Percentiles rank a stretch among this genome's conserved stretches.
Evolutionary conservation across 768 basidiomycete genomes (phyloP).

Genomic region (Termitomyces sp.): DNA sequence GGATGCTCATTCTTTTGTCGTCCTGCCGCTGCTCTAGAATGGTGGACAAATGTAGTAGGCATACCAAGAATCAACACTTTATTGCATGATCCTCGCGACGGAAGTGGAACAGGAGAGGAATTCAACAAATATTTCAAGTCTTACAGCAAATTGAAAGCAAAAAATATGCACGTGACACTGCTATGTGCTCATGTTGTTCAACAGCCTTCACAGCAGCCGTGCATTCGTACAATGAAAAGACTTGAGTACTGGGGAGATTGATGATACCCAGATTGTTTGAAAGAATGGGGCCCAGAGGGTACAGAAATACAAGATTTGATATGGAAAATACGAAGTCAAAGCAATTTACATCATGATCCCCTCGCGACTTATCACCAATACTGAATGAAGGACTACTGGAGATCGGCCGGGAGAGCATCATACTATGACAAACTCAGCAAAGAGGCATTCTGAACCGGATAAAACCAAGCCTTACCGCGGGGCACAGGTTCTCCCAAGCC

Average conservation of each 20-base stretch:
- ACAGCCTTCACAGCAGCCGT: background rate
- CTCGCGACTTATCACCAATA: background rate
- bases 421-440: background rate
- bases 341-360: background rate
- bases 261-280: background rate
- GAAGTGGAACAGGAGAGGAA: too few relatives aligned
- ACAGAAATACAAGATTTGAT: too few relatives aligned
- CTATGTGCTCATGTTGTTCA: background rate
- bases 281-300: background rate
- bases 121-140: too few relatives aligned
- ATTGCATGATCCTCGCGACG: background rate
- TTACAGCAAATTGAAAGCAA: background rate
- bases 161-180: background rate
- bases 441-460: too few relatives aligned
- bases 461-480: background rate
- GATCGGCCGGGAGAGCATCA: constrained; percentile 1
- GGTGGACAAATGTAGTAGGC: background rate
- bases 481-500: constrained; percentile 16
- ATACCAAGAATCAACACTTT: background rate
- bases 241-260: background rate
- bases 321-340: too few relatives aligned
- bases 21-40: background rate
- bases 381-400: background rate
- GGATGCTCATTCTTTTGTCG: background rate
- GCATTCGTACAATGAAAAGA: too few relatives aligned